Conservation (phyloP, 768 basidiomycete genomes). For the Cytidiella melzeri region DNA sequence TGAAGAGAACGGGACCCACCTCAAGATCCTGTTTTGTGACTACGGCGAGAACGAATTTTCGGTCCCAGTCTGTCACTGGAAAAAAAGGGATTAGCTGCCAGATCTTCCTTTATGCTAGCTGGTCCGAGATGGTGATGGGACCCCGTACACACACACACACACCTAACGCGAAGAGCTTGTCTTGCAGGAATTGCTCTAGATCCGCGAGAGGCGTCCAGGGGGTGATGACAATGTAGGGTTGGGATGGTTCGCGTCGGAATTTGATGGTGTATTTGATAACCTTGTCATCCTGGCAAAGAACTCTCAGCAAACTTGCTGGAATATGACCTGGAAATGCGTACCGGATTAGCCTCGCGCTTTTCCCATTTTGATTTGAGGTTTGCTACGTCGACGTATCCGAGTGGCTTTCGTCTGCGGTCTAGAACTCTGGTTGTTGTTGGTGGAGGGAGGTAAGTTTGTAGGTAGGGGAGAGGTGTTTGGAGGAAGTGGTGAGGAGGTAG, state of each 20-base stretch:
- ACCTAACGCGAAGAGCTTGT: conserved; percentile 77
- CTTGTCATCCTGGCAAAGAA: conserved; percentile 53
- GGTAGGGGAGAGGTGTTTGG: too few relatives aligned
- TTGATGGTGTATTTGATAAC: conserved; percentile 66
- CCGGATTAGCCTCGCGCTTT: conserved; percentile 62
- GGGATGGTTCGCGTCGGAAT: conserved; percentile 54
- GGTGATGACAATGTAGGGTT: conserved; percentile 77
- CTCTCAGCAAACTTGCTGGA: not conserved
- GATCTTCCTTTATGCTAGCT: too few relatives aligned
- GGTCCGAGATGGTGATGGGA: too few relatives aligned
- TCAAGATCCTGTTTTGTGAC: conserved; percentile 75
- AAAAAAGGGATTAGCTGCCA: too few relatives aligned
- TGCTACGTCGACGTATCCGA: conserved; percentile 82
- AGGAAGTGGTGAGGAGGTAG: not conserved
- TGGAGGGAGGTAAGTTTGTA: not conserved
- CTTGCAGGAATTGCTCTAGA: conserved; percentile 70
- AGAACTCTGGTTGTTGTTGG: conserved; percentile 50
- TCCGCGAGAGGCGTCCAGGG: conserved; percentile 74
- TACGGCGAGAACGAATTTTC: conserved; percentile 80
- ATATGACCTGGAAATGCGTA: conserved; percentile 32
- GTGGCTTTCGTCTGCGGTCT: conserved; percentile 59
- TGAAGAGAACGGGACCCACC: conserved; percentile 13
- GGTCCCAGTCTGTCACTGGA: conserved; percentile 76
- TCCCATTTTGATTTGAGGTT: conserved; percentile 75
- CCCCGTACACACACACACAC: too few relatives aligned